Evolutionary conservation across 2,329 filamentous ascomycete species (phyloP).

Genomic region (Aspergillus sp.): DNA sequence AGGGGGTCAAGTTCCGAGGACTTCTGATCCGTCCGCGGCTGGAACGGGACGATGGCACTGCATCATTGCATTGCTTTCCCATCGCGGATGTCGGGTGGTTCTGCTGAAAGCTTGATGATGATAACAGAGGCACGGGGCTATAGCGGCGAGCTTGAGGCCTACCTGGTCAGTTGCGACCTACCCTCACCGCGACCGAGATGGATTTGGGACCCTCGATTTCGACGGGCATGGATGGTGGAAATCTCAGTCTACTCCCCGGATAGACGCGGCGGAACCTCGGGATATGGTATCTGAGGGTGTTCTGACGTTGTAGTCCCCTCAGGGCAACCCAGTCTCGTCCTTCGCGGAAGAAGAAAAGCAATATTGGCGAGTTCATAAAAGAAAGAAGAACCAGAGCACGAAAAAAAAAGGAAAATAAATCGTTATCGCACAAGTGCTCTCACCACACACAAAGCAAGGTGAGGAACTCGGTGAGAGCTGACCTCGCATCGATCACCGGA

Average conservation of each 20-base stretch:
- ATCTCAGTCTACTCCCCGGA: neutral
- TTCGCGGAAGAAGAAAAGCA: neutral
- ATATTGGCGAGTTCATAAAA: neutral
- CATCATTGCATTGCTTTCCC: neutral
- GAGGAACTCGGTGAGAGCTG: neutral
- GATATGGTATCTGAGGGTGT: neutral
- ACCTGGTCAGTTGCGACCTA: neutral
- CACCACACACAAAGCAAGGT: neutral
- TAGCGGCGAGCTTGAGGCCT: neutral
- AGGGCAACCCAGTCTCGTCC: neutral
- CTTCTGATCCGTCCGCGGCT: neutral
- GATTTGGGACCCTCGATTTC: neutral
- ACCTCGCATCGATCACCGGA: slow-evolving; percentile 1
- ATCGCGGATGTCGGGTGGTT: neutral
- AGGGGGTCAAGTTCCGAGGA: slow-evolving; percentile 1
- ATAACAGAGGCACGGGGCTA: neutral
- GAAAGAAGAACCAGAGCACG: neutral
- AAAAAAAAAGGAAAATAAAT: neutral
- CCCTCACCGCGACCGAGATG: neutral
- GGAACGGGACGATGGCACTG: neutral
- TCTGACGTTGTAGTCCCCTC: neutral
- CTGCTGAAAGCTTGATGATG: neutral
- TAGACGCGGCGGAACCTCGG: neutral
- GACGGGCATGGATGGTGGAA: neutral
- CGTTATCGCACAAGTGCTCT: neutral